phyloP scores from a whole-genome alignment of 1,284 basidiomycete genomes.

The Gomphus bonarii region DNA sequence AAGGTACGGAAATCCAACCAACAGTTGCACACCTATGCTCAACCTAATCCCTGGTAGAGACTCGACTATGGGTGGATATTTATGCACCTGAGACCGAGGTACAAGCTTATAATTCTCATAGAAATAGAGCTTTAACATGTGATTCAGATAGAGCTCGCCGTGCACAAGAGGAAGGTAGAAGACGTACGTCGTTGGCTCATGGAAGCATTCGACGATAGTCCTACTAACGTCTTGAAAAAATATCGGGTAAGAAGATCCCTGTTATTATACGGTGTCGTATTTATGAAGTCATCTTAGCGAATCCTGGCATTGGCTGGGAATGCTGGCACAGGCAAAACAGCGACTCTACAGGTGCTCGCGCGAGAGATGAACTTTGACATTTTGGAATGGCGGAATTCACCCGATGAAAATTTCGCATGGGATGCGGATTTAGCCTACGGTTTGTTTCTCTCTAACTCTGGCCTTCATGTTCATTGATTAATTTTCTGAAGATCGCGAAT shows the following conservation, averaged over 20 bases:
- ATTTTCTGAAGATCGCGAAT: slow-evolving; percentile 39
- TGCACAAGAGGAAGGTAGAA: slow-evolving; percentile 81
- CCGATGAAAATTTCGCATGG: slow-evolving; percentile 30
- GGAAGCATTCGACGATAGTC: slow-evolving; percentile 71
- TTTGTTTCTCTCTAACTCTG: slow-evolving; percentile 7
- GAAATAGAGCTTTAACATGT: slow-evolving; percentile 6
- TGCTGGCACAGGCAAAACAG: slow-evolving; percentile 86
- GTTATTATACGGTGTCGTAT: background rate
- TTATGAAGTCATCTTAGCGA: slow-evolving; percentile 36
- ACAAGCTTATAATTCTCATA: slow-evolving; percentile 12
- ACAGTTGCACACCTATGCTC: background rate
- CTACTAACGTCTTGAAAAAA: slow-evolving; percentile 54
- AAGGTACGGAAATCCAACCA: slow-evolving; percentile 11
- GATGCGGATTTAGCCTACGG: slow-evolving; percentile 15
- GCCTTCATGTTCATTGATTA: background rate
- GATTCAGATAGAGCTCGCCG: slow-evolving; percentile 67
- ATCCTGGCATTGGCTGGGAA: slow-evolving; percentile 84
- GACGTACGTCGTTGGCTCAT: slow-evolving; percentile 79
- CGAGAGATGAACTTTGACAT: slow-evolving; percentile 72
- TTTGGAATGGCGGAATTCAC: slow-evolving; percentile 74
- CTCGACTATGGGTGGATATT: slow-evolving; percentile 66
- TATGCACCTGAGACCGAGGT: slow-evolving; percentile 65
- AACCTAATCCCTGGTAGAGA: slow-evolving; percentile 23
- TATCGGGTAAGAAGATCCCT: slow-evolving; percentile 54
- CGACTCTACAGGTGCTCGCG: slow-evolving; percentile 70